Evolutionary conservation across 306 rosid species (phyloP).

Genomic region (Carpinus viminea): DNA sequence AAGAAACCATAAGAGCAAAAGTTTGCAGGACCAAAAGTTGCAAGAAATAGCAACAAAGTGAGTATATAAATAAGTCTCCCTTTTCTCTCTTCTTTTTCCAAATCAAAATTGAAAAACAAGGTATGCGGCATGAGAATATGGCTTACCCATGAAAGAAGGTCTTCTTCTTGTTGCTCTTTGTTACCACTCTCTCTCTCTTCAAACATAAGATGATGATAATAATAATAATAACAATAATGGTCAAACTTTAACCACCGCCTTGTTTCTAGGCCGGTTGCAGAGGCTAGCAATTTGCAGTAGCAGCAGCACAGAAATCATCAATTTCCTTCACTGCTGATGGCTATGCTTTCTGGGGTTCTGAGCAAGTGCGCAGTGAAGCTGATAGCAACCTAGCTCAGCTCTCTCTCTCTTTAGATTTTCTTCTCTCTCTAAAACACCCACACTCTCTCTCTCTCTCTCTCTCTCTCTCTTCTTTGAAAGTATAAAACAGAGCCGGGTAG

Average conservation of each 20-base stretch:
- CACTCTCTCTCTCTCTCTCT: constrained; percentile 4
- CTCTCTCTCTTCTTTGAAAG: constrained; percentile 45
- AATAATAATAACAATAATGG: neutral
- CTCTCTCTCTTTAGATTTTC: constrained; percentile 10
- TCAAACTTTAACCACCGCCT: constrained; percentile 59
- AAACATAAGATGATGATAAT: neutral
- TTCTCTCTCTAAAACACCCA: neutral
- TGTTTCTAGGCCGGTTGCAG: constrained; percentile 23
- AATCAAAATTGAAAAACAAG: constrained; percentile 39
- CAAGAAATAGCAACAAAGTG: constrained; percentile 25
- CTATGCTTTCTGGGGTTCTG: constrained; percentile 41
- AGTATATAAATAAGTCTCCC: neutral
- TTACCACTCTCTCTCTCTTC: neutral
- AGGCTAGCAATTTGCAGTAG: constrained; percentile 28
- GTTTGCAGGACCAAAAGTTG: constrained; percentile 25
- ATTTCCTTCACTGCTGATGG: constrained; percentile 33
- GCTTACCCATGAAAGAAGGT: constrained; percentile 56
- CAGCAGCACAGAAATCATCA: constrained; percentile 41
- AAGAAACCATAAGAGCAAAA: constrained; percentile 16
- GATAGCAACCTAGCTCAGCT: constrained; percentile 13
- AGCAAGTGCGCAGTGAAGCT: constrained; percentile 29
- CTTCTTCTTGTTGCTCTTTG: constrained; percentile 12
- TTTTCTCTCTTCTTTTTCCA: constrained; percentile 28
- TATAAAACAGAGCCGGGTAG: constrained; percentile 11
- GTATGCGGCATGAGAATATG: constrained; percentile 8